These are phyloP conservation scores for Cladosporium austrohemisphaericum DNA, from an alignment of 2,329 filamentous ascomycete genomes.

Conservation along the genomic window DNA sequence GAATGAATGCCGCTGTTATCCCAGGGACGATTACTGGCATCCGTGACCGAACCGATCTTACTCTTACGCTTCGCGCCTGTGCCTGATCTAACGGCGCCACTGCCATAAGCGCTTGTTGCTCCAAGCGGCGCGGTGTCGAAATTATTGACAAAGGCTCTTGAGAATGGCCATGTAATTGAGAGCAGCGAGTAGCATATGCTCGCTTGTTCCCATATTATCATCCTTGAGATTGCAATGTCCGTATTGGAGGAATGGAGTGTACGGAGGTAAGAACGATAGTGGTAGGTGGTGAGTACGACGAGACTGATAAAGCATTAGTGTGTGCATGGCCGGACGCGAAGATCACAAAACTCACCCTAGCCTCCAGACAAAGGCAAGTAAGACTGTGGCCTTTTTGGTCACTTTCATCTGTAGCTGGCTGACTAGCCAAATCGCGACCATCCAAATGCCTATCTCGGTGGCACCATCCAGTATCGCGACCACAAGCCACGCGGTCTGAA, in stretches of 20 bases:
- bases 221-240: neutral
- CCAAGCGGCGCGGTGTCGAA: neutral
- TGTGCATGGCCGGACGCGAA: too few species aligned
- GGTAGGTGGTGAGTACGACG: neutral
- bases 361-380: neutral
- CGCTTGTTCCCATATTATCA: neutral
- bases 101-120: neutral
- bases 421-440: neutral
- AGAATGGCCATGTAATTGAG: conserved; percentile 2
- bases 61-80: neutral
- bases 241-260: neutral
- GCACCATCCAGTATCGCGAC: neutral
- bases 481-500: neutral
- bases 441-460: neutral
- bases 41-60: neutral
- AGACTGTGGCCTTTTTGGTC: neutral
- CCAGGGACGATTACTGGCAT: neutral
- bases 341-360: neutral
- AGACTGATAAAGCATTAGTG: neutral
- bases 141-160: neutral
- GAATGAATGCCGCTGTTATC: neutral
- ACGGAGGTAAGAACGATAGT: neutral
- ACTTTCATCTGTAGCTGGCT: neutral
- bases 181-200: conserved; percentile 1
- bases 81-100: too few species aligned